Percentiles rank a stretch among this genome's conserved stretches.
Evolutionary conservation across 2,329 filamentous ascomycete genomes (phyloP).

Genomic region (Elsinoe necatrix): DNA sequence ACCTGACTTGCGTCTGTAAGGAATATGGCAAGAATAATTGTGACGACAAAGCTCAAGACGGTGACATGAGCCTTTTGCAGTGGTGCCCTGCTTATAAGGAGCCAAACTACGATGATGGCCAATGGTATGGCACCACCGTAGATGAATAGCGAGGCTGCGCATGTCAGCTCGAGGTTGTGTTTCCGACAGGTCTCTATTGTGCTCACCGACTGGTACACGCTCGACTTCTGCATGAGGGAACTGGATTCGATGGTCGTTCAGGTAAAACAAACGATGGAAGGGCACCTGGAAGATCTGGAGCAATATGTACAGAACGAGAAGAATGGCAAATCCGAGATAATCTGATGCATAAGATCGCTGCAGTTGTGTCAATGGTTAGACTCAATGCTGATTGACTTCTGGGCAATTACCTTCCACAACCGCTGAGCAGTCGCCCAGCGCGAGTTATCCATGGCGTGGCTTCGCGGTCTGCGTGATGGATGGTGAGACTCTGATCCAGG

Average conservation of each 20-base stretch:
- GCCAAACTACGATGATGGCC: slow-evolving; percentile 56
- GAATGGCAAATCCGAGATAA: slow-evolving; percentile 66
- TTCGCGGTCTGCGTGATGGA: slow-evolving; percentile 10
- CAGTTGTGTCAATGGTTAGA: slow-evolving; percentile 18
- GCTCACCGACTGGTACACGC: slow-evolving; percentile 69
- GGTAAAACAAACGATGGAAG: slow-evolving; percentile 89
- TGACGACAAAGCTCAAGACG: slow-evolving; percentile 69
- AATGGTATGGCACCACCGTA: slow-evolving; percentile 71
- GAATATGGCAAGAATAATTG: slow-evolving; percentile 65
- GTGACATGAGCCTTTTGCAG: slow-evolving; percentile 78
- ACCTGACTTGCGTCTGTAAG: slow-evolving; percentile 57
- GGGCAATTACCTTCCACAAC: slow-evolving; percentile 19
- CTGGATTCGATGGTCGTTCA: slow-evolving; percentile 75
- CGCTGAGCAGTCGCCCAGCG: slow-evolving; percentile 10
- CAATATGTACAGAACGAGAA: slow-evolving; percentile 60
- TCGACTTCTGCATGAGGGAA: slow-evolving; percentile 81
- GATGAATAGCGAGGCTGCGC: slow-evolving; percentile 60
- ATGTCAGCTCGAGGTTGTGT: background rate
- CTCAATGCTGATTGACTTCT: background rate
- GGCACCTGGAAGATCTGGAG: slow-evolving; percentile 62
- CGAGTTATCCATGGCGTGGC: background rate
- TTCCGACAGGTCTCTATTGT: too few relatives aligned
- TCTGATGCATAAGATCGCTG: slow-evolving; percentile 80
- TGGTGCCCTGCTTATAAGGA: slow-evolving; percentile 52
- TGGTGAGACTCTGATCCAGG: slow-evolving; percentile 19